Base-by-base conservation (phyloP, 2,329 filamentous ascomycete species). In the Huntiella moniliformis region DNA sequence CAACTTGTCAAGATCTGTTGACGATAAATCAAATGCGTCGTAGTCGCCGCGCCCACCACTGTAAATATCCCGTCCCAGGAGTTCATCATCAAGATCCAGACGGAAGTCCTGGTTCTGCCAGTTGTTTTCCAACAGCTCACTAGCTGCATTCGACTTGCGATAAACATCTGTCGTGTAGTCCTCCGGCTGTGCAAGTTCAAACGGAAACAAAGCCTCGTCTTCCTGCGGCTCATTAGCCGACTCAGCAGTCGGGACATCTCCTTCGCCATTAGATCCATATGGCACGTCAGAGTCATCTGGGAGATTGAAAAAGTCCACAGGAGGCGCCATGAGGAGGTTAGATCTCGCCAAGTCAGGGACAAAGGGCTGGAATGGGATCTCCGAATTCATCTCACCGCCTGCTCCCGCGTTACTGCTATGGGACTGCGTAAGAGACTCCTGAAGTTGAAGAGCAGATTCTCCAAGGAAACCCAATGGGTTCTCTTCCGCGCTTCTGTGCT, bases 401-500 rank as follows among this genome's bases (percentile, higher is more conserved):
- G 11, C 6, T 66, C 65, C 2, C 67, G 67, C 52, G 68, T 66
- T 2, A 64, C 63, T 4, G 61, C 59, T 2, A 38, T 52, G 4
- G 49, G 48, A 36, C 57, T 45, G 11, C 28, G 38, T 12, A 33
- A 39, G 34, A 57, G 51, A 50, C 62, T 61, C 11, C 55, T 43
- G 4, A 0, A 61, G 58, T 11, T 62, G 52, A 1, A 67, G 65
- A 32, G 77, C 55, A 40, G 63, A 67, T 43, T 74, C 71, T 42
- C 62, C 54, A 12, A 64, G 59, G 54, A 68, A 79, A 51, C 68
- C 69, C 47, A 65, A 38, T 2, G 75, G 73, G 49, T 79, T 61
- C 51, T 72, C 62, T 37, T 62, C 59, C 4, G 74, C 74, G 54
- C 67, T 70, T 16, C 65, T 59, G 52, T 79, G 75, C 55, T 77